Evolutionary conservation across 768 basidiomycete genomes (phyloP), one percentile per base, ranked within the genome.

Genomic region (Leccinum subgranulosum): DNA sequence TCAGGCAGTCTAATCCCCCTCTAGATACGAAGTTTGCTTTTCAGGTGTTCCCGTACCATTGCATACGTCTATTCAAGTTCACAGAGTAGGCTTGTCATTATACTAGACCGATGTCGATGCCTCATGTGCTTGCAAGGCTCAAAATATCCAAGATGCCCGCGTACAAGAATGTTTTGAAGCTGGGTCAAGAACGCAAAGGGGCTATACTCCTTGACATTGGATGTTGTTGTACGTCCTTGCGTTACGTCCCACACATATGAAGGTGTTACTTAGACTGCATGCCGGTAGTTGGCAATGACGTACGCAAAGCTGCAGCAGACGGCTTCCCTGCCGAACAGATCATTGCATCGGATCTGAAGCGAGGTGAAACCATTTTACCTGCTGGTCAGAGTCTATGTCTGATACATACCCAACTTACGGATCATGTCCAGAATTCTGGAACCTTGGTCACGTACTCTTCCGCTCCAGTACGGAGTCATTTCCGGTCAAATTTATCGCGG

Each of bases 371-470:
- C 23, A 3, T 7, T 29, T 47, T 21, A 10, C 11, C 7, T 45
- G 12, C 7, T 33, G 17, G 8, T 31, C 29, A 10, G 29, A 31
- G 29, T n/a, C 3, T 31, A 33, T 8, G 41, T 27, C 39, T 57
- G 29, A 60, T 11, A 19, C 3, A 60, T 11, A 19, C 3, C 4
- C 25, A 5, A 43, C 19, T 8, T 36, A 47, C 17, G 27, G 11
- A 53, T 17, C 21, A 29, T 41, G 49, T 29, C 17, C 55, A 86
- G 85, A 72, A 8, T 83, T 84, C 60, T 87, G 85, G 85, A 74
- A 82, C 4, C 74, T 80, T 4, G 86, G 86, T 1, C 85, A 88
- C 59, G 74, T 80, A 45, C 74, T 88, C 15, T 89, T 86, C 72
- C 76, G 68, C 51, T 76, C 80, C 4, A 82, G 75, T 0, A 77